Conservation (phyloP, 768 basidiomycete species). For the Tricholoma hemisulphureum region DNA sequence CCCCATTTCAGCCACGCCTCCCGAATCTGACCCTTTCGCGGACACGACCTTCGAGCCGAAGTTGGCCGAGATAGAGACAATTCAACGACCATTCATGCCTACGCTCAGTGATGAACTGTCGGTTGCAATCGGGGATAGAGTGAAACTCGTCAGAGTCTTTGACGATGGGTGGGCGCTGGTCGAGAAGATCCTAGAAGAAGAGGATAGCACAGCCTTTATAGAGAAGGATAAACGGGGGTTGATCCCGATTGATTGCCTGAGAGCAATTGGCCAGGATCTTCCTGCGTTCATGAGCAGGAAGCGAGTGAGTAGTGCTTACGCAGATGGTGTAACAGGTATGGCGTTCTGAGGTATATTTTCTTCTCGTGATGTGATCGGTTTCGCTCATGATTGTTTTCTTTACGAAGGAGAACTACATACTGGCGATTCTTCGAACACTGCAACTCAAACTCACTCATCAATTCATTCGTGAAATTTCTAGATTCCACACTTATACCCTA, state of each 20-base stretch:
- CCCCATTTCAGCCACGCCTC: neutral
- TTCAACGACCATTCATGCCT: conserved; percentile 56
- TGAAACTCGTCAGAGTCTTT: conserved; percentile 53
- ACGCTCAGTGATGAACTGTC: conserved; percentile 58
- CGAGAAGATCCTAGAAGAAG: conserved; percentile 40
- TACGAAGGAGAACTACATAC: too few species aligned
- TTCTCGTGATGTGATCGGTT: neutral
- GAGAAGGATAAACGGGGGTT: conserved; percentile 38
- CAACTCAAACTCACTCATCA: too few species aligned
- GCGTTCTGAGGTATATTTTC: conserved; percentile 10
- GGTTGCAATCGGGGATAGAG: conserved; percentile 49
- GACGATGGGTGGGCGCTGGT: conserved; percentile 74
- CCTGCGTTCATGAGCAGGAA: conserved; percentile 50
- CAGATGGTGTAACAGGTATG: neutral
- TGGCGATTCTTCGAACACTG: too few species aligned
- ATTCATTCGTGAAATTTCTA: too few species aligned
- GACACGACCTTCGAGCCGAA: conserved; percentile 26
- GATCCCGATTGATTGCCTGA: conserved; percentile 71
- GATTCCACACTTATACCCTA: neutral
- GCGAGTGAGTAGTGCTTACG: conserved; percentile 35
- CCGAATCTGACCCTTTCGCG: conserved; percentile 31
- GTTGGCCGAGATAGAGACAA: conserved; percentile 44
- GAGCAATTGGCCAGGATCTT: conserved; percentile 44
- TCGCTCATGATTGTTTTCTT: neutral
- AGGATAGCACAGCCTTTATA: conserved; percentile 6